Evolutionary conservation across 495 filamentous ascomycete genomes (phyloP).

Genomic region (Bombardia bombarda): DNA sequence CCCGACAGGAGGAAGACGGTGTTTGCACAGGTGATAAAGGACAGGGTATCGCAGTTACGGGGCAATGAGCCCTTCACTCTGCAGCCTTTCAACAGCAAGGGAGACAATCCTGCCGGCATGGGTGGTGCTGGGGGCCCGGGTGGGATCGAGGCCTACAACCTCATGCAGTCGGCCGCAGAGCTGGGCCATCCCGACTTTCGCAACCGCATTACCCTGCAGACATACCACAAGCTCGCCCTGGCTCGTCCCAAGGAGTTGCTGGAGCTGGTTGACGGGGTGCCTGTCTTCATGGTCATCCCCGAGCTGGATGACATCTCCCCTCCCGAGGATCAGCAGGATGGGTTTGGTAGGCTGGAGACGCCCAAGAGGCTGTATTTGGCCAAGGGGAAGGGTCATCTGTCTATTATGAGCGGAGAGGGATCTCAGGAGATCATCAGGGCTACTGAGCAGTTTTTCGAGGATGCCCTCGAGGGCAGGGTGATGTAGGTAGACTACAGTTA

Average conservation of each 20-base stretch:
- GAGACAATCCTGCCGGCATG: slow-evolving; percentile 28
- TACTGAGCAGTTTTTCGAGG: too few relatives aligned
- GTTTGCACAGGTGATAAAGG: slow-evolving; percentile 15
- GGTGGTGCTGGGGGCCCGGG: neutral
- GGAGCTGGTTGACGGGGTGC: slow-evolving; percentile 8
- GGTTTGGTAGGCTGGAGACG: slow-evolving; percentile 2
- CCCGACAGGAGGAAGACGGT: slow-evolving; percentile 5
- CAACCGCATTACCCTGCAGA: slow-evolving; percentile 10
- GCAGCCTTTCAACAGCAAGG: slow-evolving; percentile 20
- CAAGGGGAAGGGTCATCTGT: slow-evolving; percentile 18
- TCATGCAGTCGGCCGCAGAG: slow-evolving; percentile 7
- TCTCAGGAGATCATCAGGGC: slow-evolving; percentile 4
- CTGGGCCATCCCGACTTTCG: slow-evolving; percentile 3
- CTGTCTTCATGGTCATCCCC: slow-evolving; percentile 12
- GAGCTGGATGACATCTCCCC: slow-evolving; percentile 18
- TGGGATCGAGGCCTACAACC: slow-evolving; percentile 1
- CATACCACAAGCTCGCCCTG: slow-evolving; percentile 14
- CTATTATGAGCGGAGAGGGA: slow-evolving; percentile 12
- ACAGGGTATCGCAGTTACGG: slow-evolving; percentile 19
- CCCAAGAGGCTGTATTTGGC: slow-evolving; percentile 13
- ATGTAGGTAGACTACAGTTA: too few relatives aligned
- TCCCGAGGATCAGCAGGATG: slow-evolving; percentile 10
- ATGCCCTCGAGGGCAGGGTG: too few relatives aligned
- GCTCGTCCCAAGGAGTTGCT: slow-evolving; percentile 6
- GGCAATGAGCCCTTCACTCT: slow-evolving; percentile 18